Evolutionary conservation across 805 yeast genomes (phyloP).

Genomic region (Nakazawaea siamensis): DNA sequence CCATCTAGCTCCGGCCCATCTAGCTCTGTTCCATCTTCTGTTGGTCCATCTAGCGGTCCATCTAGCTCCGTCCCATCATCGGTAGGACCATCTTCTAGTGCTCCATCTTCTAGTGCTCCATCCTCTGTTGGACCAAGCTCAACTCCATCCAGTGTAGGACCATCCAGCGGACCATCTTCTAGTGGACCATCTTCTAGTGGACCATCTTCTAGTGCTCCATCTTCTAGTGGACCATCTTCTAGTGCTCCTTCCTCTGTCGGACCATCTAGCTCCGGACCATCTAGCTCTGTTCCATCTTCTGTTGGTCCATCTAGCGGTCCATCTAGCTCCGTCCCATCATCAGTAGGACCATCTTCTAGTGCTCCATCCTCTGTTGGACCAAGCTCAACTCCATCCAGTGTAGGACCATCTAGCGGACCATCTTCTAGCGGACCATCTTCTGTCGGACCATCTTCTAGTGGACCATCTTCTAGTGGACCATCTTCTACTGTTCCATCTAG

Average conservation of each 20-base stretch:
- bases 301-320: conserved; percentile 3
- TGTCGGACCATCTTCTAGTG: neutral
- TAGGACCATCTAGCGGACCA: conserved; percentile 1
- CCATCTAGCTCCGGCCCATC: neutral
- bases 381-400: neutral
- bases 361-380: neutral
- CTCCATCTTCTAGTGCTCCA: conserved; percentile 2
- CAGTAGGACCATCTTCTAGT: neutral
- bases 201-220: conserved; percentile 6
- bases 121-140: neutral
- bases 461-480: neutral
- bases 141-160: neutral
- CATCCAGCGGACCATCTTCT: conserved; percentile 2
- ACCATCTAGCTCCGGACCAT: neutral
- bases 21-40: neutral
- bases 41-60: conserved; percentile 3
- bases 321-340: neutral
- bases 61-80: neutral
- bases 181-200: conserved; percentile 5
- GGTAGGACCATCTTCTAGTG: neutral
- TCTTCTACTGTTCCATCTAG: neutral
- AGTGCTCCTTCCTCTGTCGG: conserved; percentile 4
- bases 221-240: conserved; percentile 6
- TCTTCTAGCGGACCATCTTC: neutral
- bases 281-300: neutral